Evolutionary conservation across 2,329 filamentous ascomycete species (phyloP), one percentile per base, ranked within the genome.

Genomic region (Mycogone perniciosa): DNA sequence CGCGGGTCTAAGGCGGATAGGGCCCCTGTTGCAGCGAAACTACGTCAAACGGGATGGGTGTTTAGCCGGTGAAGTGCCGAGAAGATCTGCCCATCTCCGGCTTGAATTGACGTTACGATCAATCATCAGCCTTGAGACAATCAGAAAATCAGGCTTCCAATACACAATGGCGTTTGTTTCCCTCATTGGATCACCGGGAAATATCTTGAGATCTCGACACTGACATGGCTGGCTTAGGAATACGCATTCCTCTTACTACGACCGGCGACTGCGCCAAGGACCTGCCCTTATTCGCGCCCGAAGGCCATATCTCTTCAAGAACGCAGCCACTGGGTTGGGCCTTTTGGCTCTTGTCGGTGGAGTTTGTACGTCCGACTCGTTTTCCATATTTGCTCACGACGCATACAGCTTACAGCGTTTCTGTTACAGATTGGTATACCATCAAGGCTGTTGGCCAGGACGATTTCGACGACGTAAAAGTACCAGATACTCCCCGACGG

Each of bases 391-490:
- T 8, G 4, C 26, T 5, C 7, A 8, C 30, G 11, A 45, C 9
- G 7, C 9, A 9, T 11, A 45, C 6, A n/a, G 6, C 20, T 38
- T 46, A 37, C 44, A 13, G 20, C 42, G 1, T 5, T 6, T 39
- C 31, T 41, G 11, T 11, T 5, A 42, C 51, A 82, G 80, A 82
- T 61, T 71, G 71, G 59, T 82, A 82, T 64, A 82, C 80, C 4
- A 86, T 99, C 65, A 81, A 77, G 58, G 89, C 89, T 49, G 88
- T 99, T 64, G 89, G 92, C 40, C 93, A 97, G 71, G 93, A 97
- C 69, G 89, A 96, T 59, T 99, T 99, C 73, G 88, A 91, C 52
- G 93, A 99, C 66, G 91, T 97, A 61, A 85, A 89, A 66, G 85
- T 97, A 35, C 93, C 93, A 30, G 87, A 89, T 66, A 75, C 79